Evolutionary conservation across 768 basidiomycete genomes (phyloP), one percentile per base, ranked within the genome.

Genomic region (Agaricus subrufescens): DNA sequence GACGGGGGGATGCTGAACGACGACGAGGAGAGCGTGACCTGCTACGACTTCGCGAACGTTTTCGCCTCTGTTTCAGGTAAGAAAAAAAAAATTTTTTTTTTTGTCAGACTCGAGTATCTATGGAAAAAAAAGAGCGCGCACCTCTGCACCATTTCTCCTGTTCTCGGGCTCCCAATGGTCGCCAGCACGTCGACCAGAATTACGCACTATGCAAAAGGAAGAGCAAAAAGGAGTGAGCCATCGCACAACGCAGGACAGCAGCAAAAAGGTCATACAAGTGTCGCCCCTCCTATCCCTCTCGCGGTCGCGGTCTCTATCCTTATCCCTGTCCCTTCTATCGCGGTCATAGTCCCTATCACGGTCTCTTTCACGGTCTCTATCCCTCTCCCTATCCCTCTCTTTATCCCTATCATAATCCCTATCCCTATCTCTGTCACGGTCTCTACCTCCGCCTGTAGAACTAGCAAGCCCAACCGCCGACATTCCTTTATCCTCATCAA

Each of bases 111-210:
- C 7, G 10, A 31, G 10, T 31, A 31, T 34, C 8, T 11, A 11
- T 34, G 7, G 34, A 56, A 25, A 54, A 40, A 40, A 50, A 37
- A 40, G 47, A 23, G 56, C 42, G 71, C 85, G 66, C 63, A 90
- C 91, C 50, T 89, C 89, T 34, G 34, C 11, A 50, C 79, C 83
- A 56, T 81, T 84, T 30, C 90, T 84, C 67, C 85, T 79, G 31
- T 11, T 11, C 34, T 87, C 89, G 0, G 90, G 89, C 62, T 92
- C 91, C 89, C 89, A 92, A 62, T 92, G 89, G 70, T 93, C 90
- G 39, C 80, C 78, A 50, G 75, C 75, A 52, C 77, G 69, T 67
- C 80, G 73, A 63, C 80, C 79, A 40, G 70, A 51, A 55, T 11
- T 11, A 11, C 67, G 70, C 57, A 69, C 69, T 75, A 3, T 34